phyloP scores from a whole-genome alignment of 805 yeast genomes.

The Dipodascopsis tothii region DNA sequence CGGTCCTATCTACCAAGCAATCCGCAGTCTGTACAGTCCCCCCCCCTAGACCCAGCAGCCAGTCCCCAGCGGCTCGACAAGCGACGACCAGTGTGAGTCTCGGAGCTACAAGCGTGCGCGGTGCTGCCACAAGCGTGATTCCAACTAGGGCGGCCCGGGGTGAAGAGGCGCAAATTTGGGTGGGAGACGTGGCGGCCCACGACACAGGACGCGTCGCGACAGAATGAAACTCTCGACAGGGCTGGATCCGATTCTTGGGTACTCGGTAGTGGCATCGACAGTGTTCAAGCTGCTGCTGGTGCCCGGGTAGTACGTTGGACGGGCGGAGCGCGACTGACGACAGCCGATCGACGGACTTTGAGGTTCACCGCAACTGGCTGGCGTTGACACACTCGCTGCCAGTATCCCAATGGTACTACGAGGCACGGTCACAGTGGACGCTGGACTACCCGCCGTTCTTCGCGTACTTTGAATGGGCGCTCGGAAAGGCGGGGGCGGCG shows the following conservation, averaged over 20 bases:
- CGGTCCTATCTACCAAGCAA: no score
- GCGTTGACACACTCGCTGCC: conserved; percentile 81
- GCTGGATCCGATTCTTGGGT: conserved; percentile 46
- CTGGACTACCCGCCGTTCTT: conserved; percentile 96
- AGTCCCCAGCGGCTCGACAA: no score
- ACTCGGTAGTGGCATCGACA: conserved; percentile 58
- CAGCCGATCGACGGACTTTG: conserved; percentile 76
- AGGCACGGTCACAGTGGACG: conserved; percentile 75
- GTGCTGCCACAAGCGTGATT: no score
- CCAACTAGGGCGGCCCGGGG: no score
- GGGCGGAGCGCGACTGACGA: not conserved
- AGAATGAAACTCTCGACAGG: not conserved
- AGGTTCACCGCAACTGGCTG: conserved; percentile 95
- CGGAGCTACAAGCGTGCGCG: no score
- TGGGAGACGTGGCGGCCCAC: no score
- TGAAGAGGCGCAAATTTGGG: no score
- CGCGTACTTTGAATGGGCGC: conserved; percentile 85
- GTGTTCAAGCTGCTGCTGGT: conserved; percentile 54
- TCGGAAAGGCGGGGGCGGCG: conserved; percentile 46
- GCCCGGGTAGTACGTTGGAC: conserved; percentile 56
- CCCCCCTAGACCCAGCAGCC: no score
- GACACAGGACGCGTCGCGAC: not conserved
- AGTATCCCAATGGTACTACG: conserved; percentile 71
- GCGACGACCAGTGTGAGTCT: no score
- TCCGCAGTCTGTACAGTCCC: no score